Evolutionary conservation across 495 filamentous ascomycete species (phyloP), one percentile per base, ranked within the genome.

Genomic region (Tuber brumale): DNA sequence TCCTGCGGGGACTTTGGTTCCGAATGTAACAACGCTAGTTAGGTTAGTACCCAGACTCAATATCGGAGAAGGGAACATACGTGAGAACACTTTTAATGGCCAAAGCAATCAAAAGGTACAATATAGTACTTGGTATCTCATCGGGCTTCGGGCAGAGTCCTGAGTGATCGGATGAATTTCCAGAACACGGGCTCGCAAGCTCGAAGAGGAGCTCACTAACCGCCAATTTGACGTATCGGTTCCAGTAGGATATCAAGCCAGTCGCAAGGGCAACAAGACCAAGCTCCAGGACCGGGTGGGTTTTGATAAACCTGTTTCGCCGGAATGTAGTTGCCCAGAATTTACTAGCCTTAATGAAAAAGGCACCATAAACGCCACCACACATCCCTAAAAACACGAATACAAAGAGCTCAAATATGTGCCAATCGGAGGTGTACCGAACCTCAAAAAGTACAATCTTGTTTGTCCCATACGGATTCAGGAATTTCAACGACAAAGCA

Each of bases 401-500:
- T 46, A 90, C 89, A 69, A 88, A 86, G 76, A 99, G 88, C 84
- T 99, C 95, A 83, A 98, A 97, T 80, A 93, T 91, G 79, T 92
- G 89, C 95, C 95, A 99, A 83, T 99, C 95, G 16, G 89, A 89
- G n/a, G 92, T 83, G 80, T 98, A 99, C 10, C 93, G 89, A 70
- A 99, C 94, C 84, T 97, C 89, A 83, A 99, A 99, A 79, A 98
- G 88, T 75, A 99, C 95, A 74, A 99, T 94, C 83, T 99, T 98
- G 73, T 93, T 90, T 0, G 94, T 99, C 31, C 94, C 95, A 82
- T 99, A 99, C 0, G 95, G 95, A 75, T 99, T 94, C 72, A 98
- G 87, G 81, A 97, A 97, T 81, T 97, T 97, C 74, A 98, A 86
- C 6, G 94, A 93, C 41, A 99, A 83, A 0, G 95, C 92, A 37